These are phyloP conservation scores for Sherardia arvensis DNA, from an alignment of 257 asterid species.

Conservation along the genomic window DNA sequence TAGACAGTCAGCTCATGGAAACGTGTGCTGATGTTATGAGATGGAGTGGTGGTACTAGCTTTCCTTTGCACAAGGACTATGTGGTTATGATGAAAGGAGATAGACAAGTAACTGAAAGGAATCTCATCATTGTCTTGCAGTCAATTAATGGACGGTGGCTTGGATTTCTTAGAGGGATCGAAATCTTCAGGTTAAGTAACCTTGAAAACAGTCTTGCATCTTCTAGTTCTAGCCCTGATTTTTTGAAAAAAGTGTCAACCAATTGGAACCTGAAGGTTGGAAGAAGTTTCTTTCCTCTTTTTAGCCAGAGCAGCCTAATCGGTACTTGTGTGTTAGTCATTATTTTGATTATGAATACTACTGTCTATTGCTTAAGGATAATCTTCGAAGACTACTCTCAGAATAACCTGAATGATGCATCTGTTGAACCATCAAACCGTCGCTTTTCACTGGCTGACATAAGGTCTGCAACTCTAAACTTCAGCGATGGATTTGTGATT, in stretches of 20 bases:
- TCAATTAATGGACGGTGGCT: not conserved
- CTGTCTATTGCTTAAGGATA: not conserved
- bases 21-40: not conserved
- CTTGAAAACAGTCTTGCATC: conserved; percentile 8
- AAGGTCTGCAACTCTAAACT: not conserved
- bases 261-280: not conserved
- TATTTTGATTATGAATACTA: not conserved
- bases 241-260: not conserved
- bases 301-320: not conserved
- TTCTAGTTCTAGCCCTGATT: not conserved
- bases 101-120: not conserved
- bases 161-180: not conserved
- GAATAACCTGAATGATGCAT: not conserved
- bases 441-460: not conserved
- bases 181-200: conserved; percentile 2
- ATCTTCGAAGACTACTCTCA: not conserved
- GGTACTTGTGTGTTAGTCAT: not conserved
- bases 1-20: conserved; percentile 3
- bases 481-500: not conserved
- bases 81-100: not conserved
- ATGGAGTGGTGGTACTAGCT: conserved; percentile 8
- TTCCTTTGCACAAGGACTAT: conserved; percentile 2
- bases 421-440: not conserved
- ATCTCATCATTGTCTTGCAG: conserved; percentile 3
- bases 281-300: not conserved